Base-by-base conservation (phyloP, 495 filamentous ascomycete species). In the Talaromyces nanjingensis region DNA sequence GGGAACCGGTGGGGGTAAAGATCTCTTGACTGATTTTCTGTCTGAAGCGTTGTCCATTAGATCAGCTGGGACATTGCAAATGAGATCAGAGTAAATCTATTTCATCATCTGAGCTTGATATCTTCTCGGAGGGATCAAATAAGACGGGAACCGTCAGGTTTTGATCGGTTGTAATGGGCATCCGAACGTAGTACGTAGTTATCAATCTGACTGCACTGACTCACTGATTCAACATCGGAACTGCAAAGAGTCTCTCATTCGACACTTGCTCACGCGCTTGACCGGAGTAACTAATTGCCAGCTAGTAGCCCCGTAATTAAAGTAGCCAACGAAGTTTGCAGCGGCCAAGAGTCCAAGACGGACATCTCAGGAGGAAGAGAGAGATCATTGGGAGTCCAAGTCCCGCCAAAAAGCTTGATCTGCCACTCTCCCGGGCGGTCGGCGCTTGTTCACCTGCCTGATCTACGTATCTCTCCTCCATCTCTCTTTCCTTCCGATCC, bases 401-500 rank as follows among this genome's bases (percentile, higher is more conserved):
- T 29, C 56, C 31, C 56, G 27, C 27, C 56, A 20, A 59, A 59
- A 59, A 59, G 56, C 56, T 59, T 59, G 56, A 59, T 57, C 56
- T 59, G 56, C 56, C 56, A 37, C 56, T 37, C 27, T 59, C 29
- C 56, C 56, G 56, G 14, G 27, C 16, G 27, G 56, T 25, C 27
- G 56, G 56, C 8, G 56, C 64, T 56, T 56, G 45, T 57, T 63
- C 61, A 58, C 47, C 67, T 64, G 59, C 65, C 34, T 59, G 59
- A 63, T 65, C 52, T 60, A 24, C 22, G 22, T 24, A 54, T 60
- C 45, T 64, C 57, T 42, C 24, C 34, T 42, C 11, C 62, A 27
- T 54, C 18, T 22, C 53, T 33, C 52, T n/a, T 56, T 24, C 64
- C 65, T 47, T 49, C 8, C 45, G 45, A 20, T 20, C 18, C 16